Evolutionary conservation across 1,284 basidiomycete genomes (phyloP).

Genomic region (Ustilago sp.): DNA sequence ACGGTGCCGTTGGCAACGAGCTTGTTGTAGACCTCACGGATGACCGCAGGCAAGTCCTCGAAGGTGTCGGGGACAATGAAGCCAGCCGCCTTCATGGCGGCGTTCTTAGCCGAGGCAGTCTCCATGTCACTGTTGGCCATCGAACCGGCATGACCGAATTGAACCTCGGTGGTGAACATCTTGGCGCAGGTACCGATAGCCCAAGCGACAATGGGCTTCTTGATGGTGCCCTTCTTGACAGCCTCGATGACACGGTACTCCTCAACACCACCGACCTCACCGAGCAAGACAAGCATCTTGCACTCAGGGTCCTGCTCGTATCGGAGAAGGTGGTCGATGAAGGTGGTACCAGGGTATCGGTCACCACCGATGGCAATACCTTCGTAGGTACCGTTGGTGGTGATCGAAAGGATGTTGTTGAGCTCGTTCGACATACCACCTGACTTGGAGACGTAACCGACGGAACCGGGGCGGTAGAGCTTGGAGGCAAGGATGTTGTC

Average conservation of each 20-base stretch:
- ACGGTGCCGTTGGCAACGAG: slow-evolving; percentile 82
- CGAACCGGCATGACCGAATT: slow-evolving; percentile 97
- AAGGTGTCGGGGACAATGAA: slow-evolving; percentile 98
- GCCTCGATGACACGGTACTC: slow-evolving; percentile 99
- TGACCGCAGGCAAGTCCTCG: slow-evolving; percentile 88
- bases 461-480: slow-evolving; percentile 96
- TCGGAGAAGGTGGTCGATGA: slow-evolving; percentile 98
- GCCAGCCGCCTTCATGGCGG: slow-evolving; percentile 91
- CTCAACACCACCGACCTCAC: slow-evolving; percentile 98
- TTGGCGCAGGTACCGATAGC: slow-evolving; percentile 99
- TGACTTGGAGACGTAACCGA: slow-evolving; percentile 99
- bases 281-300: slow-evolving; percentile 98
- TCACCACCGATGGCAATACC: slow-evolving; percentile 99
- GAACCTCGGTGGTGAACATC: slow-evolving; percentile 99
- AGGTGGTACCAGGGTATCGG: slow-evolving; percentile 96
- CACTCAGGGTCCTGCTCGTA: slow-evolving; percentile 97
- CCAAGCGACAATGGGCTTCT: slow-evolving; percentile 99
- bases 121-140: slow-evolving; percentile 98
- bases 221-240: slow-evolving; percentile 92
- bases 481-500: slow-evolving; percentile 99
- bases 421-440: slow-evolving; percentile 99
- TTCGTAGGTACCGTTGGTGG: slow-evolving; percentile 98
- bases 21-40: slow-evolving; percentile 85
- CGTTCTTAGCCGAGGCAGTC: slow-evolving; percentile 98
- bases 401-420: slow-evolving; percentile 98